These are phyloP conservation scores for Populus euphratica DNA, from an alignment of 345 rosid species.

Conservation along the genomic window DNA sequence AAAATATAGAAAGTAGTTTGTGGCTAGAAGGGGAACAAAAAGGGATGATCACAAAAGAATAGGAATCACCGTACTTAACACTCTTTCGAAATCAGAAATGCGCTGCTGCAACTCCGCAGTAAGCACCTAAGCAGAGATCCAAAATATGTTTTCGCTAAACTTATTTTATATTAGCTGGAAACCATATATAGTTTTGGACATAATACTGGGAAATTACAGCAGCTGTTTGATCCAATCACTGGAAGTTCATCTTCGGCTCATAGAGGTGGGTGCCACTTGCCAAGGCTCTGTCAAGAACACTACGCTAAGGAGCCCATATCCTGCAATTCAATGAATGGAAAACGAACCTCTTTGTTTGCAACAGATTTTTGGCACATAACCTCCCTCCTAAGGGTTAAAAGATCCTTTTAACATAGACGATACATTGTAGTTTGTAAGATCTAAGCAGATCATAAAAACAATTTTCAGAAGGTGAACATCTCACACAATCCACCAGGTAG, in stretches of 20 bases:
- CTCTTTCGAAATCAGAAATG: no score
- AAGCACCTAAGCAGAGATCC: no score
- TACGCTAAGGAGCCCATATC: not conserved
- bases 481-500: not conserved
- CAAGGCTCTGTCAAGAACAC: not conserved
- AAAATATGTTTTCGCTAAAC: not conserved
- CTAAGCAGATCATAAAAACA: not conserved
- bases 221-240: not conserved
- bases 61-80: not conserved
- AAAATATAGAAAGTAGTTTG: not conserved
- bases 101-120: no score
- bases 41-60: not conserved
- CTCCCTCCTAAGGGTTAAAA: not conserved
- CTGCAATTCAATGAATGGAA: not conserved
- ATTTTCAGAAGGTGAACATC: not conserved
- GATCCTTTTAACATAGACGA: not conserved
- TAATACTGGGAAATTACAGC: not conserved
- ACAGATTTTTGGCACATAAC: not conserved
- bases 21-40: not conserved
- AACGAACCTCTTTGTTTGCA: not conserved
- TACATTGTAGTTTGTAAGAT: not conserved
- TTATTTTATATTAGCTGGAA: not conserved
- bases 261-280: not conserved
- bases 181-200: not conserved
- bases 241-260: not conserved